Base-by-base conservation (phyloP, 2,329 filamentous ascomycete genomes). In the Aureobasidium sp. region DNA sequence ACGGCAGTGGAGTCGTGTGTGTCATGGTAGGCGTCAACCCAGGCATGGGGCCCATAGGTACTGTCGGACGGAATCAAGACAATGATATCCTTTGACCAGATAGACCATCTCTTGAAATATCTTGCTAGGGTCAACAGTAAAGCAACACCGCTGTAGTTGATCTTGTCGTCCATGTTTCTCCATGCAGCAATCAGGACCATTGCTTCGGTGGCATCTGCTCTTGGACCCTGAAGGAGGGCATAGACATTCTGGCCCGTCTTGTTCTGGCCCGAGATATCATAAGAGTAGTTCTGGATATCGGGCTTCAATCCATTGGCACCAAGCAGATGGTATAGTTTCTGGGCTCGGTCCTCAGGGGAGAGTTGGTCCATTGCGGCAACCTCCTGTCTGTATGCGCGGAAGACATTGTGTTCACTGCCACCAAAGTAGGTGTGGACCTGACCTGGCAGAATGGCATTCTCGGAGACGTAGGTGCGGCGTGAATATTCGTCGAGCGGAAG, bases 81-180 rank as follows among this genome's bases (percentile, higher is more conserved):
- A 63, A 99, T 93, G 67, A 99, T 96, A 73, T 99, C 94, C 76
- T 99, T 99, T 63, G 92, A 97, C 94, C 94, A 99, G 32, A 99
- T 82, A 59, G 91, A 97, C 94, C 94, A 99, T 68, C 89, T 85
- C 76, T 95, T 96, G 78, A 99, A 97, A 76, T 99, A 99, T 67
- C 94, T 85, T 32, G 91, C 90, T 67, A 99, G 77, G 0, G 93
- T 92, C 69, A 99, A 78, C 2, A 91, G 87, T 36, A 99, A 82
- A 8, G 91, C 87, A 6, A 99, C 87, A 20, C 93, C 94, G 64
- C 92, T 94, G 66, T 87, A 82, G 76, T 99, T 99, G 68, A 92
- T 76, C 67, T 88, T 82, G 29, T 84, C 86, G 61, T 90, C 84
- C 68, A 89, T 87, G 67, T 92, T 97, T 71, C 82, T 86, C 91